Conservation (phyloP, 768 basidiomycete genomes). For the Serendipita indica region DNA sequence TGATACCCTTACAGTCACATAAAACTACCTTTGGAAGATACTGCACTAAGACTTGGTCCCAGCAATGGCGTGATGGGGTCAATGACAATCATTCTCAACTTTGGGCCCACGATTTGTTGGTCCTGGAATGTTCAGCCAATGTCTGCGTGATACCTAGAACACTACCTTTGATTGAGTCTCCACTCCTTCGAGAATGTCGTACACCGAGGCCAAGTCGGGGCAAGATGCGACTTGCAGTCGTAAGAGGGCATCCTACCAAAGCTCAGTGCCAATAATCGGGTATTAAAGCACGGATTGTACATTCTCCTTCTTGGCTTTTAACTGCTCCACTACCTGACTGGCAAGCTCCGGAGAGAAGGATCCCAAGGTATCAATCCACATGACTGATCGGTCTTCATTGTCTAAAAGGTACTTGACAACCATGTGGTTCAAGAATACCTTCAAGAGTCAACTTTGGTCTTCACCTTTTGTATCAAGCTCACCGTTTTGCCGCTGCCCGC, state of each 20-base stretch:
- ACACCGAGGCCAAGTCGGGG: slow-evolving; percentile 41
- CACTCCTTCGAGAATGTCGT: slow-evolving; percentile 35
- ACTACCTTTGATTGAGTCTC: slow-evolving; percentile 21
- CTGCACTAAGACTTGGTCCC: slow-evolving; percentile 44
- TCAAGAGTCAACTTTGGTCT: background rate
- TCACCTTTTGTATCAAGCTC: slow-evolving; percentile 4
- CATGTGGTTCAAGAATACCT: slow-evolving; percentile 50
- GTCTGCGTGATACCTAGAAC: slow-evolving; percentile 8
- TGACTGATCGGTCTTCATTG: slow-evolving; percentile 25
- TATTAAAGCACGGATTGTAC: background rate
- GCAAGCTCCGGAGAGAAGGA: slow-evolving; percentile 44
- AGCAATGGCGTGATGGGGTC: slow-evolving; percentile 53
- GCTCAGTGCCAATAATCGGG: background rate
- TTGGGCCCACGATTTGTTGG: background rate
- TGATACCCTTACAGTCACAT: background rate
- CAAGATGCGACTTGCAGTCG: slow-evolving; percentile 43
- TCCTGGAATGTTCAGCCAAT: slow-evolving; percentile 2
- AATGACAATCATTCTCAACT: slow-evolving; percentile 28
- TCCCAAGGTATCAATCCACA: slow-evolving; percentile 64
- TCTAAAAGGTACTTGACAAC: slow-evolving; percentile 37
- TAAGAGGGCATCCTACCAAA: slow-evolving; percentile 30
- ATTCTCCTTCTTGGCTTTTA: too few species aligned
- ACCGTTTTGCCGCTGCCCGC: slow-evolving; percentile 57
- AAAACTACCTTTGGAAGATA: slow-evolving; percentile 42
- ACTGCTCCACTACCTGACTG: slow-evolving; percentile 14